These are phyloP conservation scores for Aulographum hederae DNA, from an alignment of 2,329 filamentous ascomycete species.

Conservation along the genomic window DNA sequence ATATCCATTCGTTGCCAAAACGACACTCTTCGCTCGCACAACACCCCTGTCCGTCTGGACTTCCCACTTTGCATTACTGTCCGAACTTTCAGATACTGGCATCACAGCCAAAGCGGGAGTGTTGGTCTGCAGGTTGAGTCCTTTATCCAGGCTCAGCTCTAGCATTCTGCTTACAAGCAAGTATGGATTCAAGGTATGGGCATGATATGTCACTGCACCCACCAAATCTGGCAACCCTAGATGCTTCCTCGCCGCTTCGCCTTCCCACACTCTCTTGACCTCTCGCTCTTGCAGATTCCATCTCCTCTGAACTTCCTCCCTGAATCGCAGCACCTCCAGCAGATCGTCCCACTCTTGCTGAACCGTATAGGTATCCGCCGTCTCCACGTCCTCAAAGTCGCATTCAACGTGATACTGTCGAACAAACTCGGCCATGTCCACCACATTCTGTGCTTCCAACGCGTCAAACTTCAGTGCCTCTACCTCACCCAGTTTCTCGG, in stretches of 20 bases:
- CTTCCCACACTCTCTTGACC: no score
- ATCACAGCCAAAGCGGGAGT: no score
- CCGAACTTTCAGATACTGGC: no score
- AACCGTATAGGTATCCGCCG: slow-evolving; percentile 8
- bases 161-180: no score
- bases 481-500: slow-evolving; percentile 9
- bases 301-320: not conserved
- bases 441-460: slow-evolving; percentile 10
- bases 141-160: no score
- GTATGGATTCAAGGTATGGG: no score
- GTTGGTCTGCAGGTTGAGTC: no score
- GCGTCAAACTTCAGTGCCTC: slow-evolving; percentile 10
- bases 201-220: slow-evolving; percentile 10
- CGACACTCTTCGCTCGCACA: no score
- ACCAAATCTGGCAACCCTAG: slow-evolving; percentile 6
- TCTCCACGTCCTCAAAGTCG: slow-evolving; percentile 7
- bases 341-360: slow-evolving; percentile 3
- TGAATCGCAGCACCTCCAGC: not conserved
- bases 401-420: slow-evolving; percentile 1
- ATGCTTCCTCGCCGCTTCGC: not conserved
- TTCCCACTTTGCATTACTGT: no score
- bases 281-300: no score
- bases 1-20: slow-evolving; percentile 37
- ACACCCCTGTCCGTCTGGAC: no score
- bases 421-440: not conserved